These are phyloP conservation scores for Neonectria magnoliae DNA, from an alignment of 2,329 filamentous ascomycete genomes.

Conservation along the genomic window DNA sequence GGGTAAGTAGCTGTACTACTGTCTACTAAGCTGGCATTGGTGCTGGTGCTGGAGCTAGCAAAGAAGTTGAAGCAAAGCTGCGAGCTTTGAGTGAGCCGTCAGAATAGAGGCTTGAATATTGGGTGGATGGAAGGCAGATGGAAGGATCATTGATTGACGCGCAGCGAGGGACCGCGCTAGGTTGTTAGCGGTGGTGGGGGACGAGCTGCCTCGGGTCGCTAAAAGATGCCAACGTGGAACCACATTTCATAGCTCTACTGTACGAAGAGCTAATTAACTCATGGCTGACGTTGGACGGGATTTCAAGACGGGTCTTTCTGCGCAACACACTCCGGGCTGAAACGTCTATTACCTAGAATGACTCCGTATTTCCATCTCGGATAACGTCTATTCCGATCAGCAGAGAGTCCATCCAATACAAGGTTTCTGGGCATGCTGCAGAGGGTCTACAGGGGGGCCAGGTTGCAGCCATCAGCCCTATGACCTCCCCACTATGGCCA, in stretches of 20 bases:
- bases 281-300: constrained; percentile 19
- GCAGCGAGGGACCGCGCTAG: background rate
- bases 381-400: background rate
- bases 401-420: background rate
- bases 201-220: too few species aligned
- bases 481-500: background rate
- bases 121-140: background rate
- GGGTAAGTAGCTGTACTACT: background rate
- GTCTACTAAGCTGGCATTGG: background rate
- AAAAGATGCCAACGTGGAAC: too few species aligned
- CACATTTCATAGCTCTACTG: too few species aligned
- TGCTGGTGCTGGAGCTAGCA: background rate
- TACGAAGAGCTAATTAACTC: too few species aligned
- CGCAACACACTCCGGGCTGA: background rate
- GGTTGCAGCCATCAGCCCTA: constrained; percentile 17
- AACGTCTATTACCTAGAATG: background rate
- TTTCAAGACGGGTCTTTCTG: background rate
- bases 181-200: constrained; percentile 8
- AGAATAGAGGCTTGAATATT: background rate
- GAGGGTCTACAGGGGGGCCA: too few species aligned
- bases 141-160: background rate
- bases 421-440: background rate
- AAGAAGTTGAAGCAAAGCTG: background rate
- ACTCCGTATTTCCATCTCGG: background rate
- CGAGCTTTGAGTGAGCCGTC: background rate